Evolutionary conservation across 495 filamentous ascomycete genomes (phyloP).

Genomic region (Penicillium silybi): DNA sequence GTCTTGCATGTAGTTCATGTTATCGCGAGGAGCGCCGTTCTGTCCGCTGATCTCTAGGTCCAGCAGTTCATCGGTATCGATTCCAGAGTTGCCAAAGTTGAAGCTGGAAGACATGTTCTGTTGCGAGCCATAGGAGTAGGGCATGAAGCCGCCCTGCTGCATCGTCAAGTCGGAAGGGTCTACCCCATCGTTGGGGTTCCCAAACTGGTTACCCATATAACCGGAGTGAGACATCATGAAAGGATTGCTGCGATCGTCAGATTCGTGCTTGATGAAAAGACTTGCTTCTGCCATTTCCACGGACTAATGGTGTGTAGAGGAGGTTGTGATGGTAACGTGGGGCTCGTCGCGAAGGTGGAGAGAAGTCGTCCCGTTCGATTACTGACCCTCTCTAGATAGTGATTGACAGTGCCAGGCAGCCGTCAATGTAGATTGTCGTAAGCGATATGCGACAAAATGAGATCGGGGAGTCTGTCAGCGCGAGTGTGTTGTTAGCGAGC

Average conservation of each 20-base stretch:
- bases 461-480: slow-evolving; percentile 3
- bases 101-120: slow-evolving; percentile 51
- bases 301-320: slow-evolving; percentile 6
- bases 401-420: slow-evolving; percentile 8
- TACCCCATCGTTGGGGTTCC: slow-evolving; percentile 59
- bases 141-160: slow-evolving; percentile 51
- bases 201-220: slow-evolving; percentile 65
- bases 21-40: slow-evolving; percentile 39
- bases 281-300: slow-evolving; percentile 41
- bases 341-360: slow-evolving; percentile 7
- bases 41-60: slow-evolving; percentile 49
- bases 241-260: slow-evolving; percentile 57
- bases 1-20: slow-evolving; percentile 44
- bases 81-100: slow-evolving; percentile 52
- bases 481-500: slow-evolving; percentile 8
- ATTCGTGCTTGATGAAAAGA: slow-evolving; percentile 76
- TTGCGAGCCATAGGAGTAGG: slow-evolving; percentile 44
- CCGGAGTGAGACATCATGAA: slow-evolving; percentile 55
- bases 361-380: not conserved
- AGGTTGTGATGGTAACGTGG: slow-evolving; percentile 11
- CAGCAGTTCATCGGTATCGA: slow-evolving; percentile 51
- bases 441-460: not conserved
- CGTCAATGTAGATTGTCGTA: slow-evolving; percentile 7
- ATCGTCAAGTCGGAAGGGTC: slow-evolving; percentile 86
- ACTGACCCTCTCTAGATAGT: slow-evolving; percentile 24